phyloP scores from a whole-genome alignment of 768 basidiomycete genomes.

The Russula lepida region DNA sequence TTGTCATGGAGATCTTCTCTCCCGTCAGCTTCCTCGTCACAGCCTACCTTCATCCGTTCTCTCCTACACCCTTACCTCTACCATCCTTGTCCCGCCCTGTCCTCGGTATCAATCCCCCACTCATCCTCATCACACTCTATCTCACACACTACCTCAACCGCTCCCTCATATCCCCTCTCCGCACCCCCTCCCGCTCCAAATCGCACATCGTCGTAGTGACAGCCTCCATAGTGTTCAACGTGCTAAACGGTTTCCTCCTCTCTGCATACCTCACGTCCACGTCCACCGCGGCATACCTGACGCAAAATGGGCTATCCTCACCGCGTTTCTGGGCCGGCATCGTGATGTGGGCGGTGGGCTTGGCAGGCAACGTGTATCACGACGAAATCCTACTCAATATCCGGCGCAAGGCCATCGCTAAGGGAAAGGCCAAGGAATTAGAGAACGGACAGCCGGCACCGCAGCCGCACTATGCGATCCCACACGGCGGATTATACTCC shows the following conservation, averaged over 20 bases:
- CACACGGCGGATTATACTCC: conserved; percentile 66
- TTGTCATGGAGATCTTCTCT: conserved; percentile 65
- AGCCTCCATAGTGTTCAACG: conserved; percentile 54
- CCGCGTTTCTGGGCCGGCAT: conserved; percentile 56
- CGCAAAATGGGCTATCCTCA: conserved; percentile 25
- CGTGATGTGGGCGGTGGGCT: conserved; percentile 58
- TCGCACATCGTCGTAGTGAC: conserved; percentile 61
- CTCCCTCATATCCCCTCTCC: conserved; percentile 67
- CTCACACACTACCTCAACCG: conserved; percentile 80
- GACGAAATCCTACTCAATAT: conserved; percentile 86
- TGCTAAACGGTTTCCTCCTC: conserved; percentile 60
- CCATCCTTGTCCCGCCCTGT: conserved; percentile 34
- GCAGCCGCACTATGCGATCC: conserved; percentile 65
- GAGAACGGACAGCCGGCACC: conserved; percentile 4
- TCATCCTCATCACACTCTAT: conserved; percentile 49
- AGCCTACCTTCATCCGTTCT: conserved; percentile 43
- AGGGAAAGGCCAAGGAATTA: conserved; percentile 26
- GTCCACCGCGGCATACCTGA: conserved; percentile 38
- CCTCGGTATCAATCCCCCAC: conserved; percentile 6
- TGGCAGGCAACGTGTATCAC: conserved; percentile 75
- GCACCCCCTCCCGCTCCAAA: conserved; percentile 71
- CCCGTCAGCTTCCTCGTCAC: conserved; percentile 47
- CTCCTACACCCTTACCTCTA: conserved; percentile 26
- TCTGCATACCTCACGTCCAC: conserved; percentile 63
- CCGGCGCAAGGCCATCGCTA: conserved; percentile 49